These are phyloP conservation scores for Neostapfia colusana DNA, from an alignment of 176 grass and related monocot species.

Conservation along the genomic window DNA sequence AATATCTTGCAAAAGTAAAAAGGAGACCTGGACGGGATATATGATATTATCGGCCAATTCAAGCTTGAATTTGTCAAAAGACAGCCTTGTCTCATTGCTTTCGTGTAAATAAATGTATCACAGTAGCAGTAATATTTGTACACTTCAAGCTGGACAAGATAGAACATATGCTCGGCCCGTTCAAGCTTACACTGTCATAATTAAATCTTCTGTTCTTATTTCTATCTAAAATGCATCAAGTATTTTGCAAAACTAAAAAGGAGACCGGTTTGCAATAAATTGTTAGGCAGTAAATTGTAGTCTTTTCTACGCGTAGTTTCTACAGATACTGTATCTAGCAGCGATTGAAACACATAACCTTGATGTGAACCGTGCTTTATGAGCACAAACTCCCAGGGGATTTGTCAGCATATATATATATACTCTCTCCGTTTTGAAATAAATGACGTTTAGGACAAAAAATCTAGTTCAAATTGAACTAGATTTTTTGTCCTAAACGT, in stretches of 20 bases:
- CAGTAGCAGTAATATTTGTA: no score
- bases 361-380: not conserved
- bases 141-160: not conserved
- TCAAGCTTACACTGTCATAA: not conserved
- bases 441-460: no score
- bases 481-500: no score
- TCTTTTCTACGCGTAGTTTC: not conserved
- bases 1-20: no score
- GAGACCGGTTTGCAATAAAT: not conserved
- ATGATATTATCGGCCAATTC: no score
- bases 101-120: no score
- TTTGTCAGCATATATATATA: constrained; percentile 32
- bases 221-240: not conserved
- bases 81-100: no score
- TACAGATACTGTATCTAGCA: not conserved
- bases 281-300: not conserved
- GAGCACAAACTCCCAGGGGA: not conserved
- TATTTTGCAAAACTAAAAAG: not conserved
- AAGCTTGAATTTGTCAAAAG: no score
- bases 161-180: not conserved
- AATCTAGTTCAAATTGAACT: no score
- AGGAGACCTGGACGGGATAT: no score
- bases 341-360: not conserved
- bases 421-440: no score
- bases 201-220: not conserved